Base-by-base conservation (phyloP, 148 eudicot species). In the Camellia sinensis region DNA sequence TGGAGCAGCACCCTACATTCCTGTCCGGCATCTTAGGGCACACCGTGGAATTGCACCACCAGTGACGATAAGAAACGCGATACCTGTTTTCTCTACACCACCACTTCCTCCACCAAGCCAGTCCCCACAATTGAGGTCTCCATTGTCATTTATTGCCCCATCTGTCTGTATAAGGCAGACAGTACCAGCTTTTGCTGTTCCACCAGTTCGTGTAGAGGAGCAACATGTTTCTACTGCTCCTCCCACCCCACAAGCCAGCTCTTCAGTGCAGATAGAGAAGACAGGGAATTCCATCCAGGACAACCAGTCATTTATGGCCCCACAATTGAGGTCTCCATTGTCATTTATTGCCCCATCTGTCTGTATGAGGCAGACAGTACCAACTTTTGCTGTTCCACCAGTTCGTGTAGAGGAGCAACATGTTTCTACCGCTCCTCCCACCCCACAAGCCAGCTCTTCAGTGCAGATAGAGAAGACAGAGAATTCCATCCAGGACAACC, bases 31-130 rank as follows among this genome's bases (percentile, higher is more conserved):
- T 71, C 85, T 86, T 52, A 82, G 85, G 80, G 81, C 89, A 75
- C 86, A 80, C 81, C 87, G 80, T 79, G 88, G 90, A 46, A 76
- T 88, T 54, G 93, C 95, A 21, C 95, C 90, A 3, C 91, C 89
- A 4, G 95, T 91, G 74, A 90, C 93, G 7, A 82, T 91, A 52
- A 81, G 95, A 63, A 88, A 80, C 71, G 87, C 84, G 48, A 80
- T 90, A 62, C 95, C 93, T 60, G 90, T 84, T 67, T 91, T 85
- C 83, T 86, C 95, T 83, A 88, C 93, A 66, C 91, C 91, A 67
- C 86, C 89, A 46, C 79, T 78, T 62, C 87, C 86, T 40, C 79
- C 83, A 64, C 85, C 87, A 37, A 68, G 79, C 65, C 91, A 79
- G 57, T 62, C 87, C 6, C 68, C 81, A 19, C 81, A 73, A 71